Conservation (phyloP, 805 yeast genomes). For the Saccharomycopsis sp. region DNA sequence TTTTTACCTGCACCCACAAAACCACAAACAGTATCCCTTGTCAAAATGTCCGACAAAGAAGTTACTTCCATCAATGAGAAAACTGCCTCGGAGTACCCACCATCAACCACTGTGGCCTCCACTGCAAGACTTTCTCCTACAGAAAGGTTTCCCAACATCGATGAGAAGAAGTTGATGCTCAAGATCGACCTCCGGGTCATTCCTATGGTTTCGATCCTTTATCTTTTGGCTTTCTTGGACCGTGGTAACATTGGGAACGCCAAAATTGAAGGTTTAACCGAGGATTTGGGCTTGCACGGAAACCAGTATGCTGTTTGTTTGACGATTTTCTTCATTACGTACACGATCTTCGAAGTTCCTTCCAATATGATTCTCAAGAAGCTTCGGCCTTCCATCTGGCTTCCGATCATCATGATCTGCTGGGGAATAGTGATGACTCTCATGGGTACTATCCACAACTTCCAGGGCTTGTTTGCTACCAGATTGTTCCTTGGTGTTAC, state of each 20-base stretch:
- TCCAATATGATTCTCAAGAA: constrained; percentile 40
- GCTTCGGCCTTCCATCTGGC: constrained; percentile 40
- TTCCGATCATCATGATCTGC: constrained; percentile 39
- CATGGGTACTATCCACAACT: constrained; percentile 40
- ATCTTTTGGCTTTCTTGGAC: constrained; percentile 44
- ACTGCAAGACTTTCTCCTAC: constrained; percentile 1
- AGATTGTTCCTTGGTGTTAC: constrained; percentile 40
- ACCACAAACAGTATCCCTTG: neutral
- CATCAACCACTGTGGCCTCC: neutral
- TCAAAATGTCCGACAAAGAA: constrained; percentile 7
- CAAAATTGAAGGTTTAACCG: constrained; percentile 42
- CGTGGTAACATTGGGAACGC: constrained; percentile 50
- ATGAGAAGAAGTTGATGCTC: constrained; percentile 25
- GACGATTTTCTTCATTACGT: constrained; percentile 43
- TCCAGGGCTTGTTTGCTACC: constrained; percentile 36
- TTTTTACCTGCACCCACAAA: neutral
- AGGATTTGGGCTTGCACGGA: constrained; percentile 36
- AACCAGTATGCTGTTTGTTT: constrained; percentile 39
- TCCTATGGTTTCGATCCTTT: constrained; percentile 37
- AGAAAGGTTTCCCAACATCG: constrained; percentile 18
- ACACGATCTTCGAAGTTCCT: constrained; percentile 41
- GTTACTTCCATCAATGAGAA: constrained; percentile 7
- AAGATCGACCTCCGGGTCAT: constrained; percentile 39
- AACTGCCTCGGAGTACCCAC: neutral
- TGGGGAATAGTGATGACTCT: constrained; percentile 48